Conservation (phyloP, 345 rosid species). For the Firmiana major region DNA sequence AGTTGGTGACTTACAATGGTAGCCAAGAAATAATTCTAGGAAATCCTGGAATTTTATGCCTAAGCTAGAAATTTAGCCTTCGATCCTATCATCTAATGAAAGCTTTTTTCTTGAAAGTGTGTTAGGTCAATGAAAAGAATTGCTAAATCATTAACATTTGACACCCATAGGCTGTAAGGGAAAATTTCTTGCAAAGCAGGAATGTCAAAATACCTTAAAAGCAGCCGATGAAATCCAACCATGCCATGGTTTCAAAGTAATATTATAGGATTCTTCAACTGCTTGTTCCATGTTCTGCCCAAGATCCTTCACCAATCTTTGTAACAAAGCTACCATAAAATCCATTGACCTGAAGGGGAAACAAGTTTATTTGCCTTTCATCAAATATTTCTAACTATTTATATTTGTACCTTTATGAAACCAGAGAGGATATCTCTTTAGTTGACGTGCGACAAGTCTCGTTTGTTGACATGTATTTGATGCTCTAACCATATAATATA, state of each 20-base stretch:
- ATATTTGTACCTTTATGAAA: too few relatives aligned
- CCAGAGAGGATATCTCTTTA: too few relatives aligned
- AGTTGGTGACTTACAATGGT: slow-evolving; percentile 3
- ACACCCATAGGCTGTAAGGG: background rate
- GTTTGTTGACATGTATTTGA: too few relatives aligned
- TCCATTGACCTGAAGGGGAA: slow-evolving; percentile 58
- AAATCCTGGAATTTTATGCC: background rate
- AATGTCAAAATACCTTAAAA: slow-evolving; percentile 50
- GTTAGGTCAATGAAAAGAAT: background rate
- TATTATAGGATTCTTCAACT: slow-evolving; percentile 73
- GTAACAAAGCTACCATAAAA: slow-evolving; percentile 52
- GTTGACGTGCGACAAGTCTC: too few relatives aligned
- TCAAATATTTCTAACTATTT: background rate
- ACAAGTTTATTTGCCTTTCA: background rate
- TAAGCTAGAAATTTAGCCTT: background rate
- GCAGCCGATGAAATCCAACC: slow-evolving; percentile 97
- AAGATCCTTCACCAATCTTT: slow-evolving; percentile 48
- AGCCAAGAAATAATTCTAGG: background rate
- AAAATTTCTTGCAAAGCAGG: background rate
- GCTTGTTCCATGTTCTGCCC: slow-evolving; percentile 61
- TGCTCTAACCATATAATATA: too few relatives aligned
- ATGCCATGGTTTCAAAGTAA: slow-evolving; percentile 79
- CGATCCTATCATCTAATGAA: slow-evolving; percentile 9
- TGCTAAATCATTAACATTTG: background rate
- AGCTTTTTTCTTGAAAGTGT: background rate